Base-by-base conservation (phyloP, 1,139 yeast genomes). In the Candida labiduridarum region DNA sequence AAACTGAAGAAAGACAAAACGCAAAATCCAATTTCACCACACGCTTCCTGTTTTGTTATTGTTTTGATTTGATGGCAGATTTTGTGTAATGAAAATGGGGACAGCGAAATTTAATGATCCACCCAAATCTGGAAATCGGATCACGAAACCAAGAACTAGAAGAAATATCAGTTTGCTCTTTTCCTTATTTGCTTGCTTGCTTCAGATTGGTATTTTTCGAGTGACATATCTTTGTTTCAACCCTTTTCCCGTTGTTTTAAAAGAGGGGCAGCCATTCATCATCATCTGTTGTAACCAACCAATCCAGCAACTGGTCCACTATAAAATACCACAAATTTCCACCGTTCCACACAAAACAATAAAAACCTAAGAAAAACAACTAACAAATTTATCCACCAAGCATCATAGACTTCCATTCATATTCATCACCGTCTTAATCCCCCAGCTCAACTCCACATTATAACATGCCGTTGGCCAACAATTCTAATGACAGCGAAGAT, bases 401-500 rank as follows among this genome's bases (percentile, higher is more conserved):
- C 41, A 14, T 36, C 41, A 36, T 18, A 29, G 4, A 10, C 41
- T 15, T 12, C 29, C 11, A 38, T 22, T 27, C 3, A 3, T 8
- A 29, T 12, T 36, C 41, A 36, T 36, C 29, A 31, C 14, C 29
- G 10, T 9, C 29, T 8, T 9, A 6, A 25, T 7, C 29, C 6
- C 29, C 29, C 8, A 6, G 8, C 9, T 25, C 29, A 9, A 9
- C 29, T 7, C 29, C 29, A 25, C 29, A 25, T 25, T 31, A 10
- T 12, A 31, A 16, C 29, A 42, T 34, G 30, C 41, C 16, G 4
- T 14, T 40, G 10, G 27, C 51, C 19, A 44, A 36, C 14, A 57
- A 61, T 47, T 62, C 61, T 41, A 68, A 72, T 52, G 78, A 74
- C 56, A 72, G 74, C 52, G 80, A 76, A 56, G 78, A 74, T 53